A percentile compares a stretch with the other conserved stretches of the same genome.
Evolutionary conservation across 2,329 filamentous ascomycete genomes (phyloP).

Genomic region (Colletotrichum sp.): DNA sequence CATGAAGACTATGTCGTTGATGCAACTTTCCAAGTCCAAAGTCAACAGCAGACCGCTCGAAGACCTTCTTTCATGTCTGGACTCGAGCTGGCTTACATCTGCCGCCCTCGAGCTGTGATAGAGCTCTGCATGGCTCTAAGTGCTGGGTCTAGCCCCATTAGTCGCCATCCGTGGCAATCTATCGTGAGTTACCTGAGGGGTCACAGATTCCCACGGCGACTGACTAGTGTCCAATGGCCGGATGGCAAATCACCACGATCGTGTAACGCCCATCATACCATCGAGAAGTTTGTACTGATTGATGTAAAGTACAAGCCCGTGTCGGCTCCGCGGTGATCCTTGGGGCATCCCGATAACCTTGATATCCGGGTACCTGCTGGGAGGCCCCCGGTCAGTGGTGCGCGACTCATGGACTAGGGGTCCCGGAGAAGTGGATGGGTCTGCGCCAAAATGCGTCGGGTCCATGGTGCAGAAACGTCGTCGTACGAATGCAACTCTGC

Average conservation of each 20-base stretch:
- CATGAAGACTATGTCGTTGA: neutral
- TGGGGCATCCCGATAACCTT: slow-evolving; percentile 18
- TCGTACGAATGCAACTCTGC: slow-evolving; percentile 10
- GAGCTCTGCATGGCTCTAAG: neutral
- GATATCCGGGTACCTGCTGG: slow-evolving; percentile 3
- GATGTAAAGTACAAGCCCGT: neutral
- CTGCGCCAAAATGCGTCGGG: neutral
- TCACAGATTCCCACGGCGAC: neutral
- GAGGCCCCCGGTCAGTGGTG: neutral
- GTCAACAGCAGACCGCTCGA: neutral
- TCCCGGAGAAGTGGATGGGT: neutral
- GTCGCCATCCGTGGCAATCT: neutral
- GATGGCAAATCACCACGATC: neutral
- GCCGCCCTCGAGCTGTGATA: neutral
- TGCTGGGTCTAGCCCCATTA: neutral
- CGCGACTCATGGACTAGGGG: neutral
- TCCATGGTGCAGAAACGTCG: slow-evolving; percentile 6
- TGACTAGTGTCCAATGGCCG: slow-evolving; percentile 11
- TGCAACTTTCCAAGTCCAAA: neutral
- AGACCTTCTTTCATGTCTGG: neutral
- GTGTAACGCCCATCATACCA: neutral
- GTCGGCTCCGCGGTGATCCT: neutral
- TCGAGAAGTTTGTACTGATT: neutral
- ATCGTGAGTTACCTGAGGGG: neutral
- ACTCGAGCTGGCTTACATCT: neutral